A percentile compares a stretch with the other conserved stretches of the same genome.
Evolutionary conservation across 495 filamentous ascomycete genomes (phyloP).

Genomic region (Thozetella sp.): DNA sequence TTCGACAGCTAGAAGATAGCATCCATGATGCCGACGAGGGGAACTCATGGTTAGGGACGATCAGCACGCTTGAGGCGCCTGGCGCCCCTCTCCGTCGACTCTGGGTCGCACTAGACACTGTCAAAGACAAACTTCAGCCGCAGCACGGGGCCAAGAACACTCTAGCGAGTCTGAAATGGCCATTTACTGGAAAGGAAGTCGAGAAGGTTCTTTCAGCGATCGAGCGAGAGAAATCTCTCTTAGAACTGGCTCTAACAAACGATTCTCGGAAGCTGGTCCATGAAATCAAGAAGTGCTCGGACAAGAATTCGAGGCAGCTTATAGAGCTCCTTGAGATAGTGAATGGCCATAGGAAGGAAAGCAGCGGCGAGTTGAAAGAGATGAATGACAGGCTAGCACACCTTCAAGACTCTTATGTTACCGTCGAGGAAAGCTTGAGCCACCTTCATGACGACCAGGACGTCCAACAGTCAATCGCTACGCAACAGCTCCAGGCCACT

Average conservation of each 20-base stretch:
- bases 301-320: too few relatives aligned
- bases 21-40: conserved; percentile 8
- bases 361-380: too few relatives aligned
- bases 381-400: too few relatives aligned
- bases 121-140: conserved; percentile 1
- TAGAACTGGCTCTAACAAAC: conserved; percentile 6
- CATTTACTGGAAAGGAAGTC: conserved; percentile 12
- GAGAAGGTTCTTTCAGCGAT: conserved; percentile 2
- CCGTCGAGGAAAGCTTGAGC: too few relatives aligned
- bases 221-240: conserved; percentile 11
- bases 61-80: not conserved
- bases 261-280: not conserved
- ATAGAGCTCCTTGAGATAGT: too few relatives aligned
- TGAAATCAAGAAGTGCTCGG: conserved; percentile 6
- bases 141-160: not conserved
- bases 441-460: too few relatives aligned
- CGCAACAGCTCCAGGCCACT: too few relatives aligned
- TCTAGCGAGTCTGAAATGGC: conserved; percentile 8
- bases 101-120: not conserved
- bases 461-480: too few relatives aligned
- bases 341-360: too few relatives aligned
- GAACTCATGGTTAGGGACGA: not conserved
- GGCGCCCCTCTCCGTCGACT: not conserved
- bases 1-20: conserved; percentile 10
- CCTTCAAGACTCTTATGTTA: too few relatives aligned